Evolutionary conservation across 2,329 filamentous ascomycete genomes (phyloP).

Genomic region (Aspergillaceae sp.): DNA sequence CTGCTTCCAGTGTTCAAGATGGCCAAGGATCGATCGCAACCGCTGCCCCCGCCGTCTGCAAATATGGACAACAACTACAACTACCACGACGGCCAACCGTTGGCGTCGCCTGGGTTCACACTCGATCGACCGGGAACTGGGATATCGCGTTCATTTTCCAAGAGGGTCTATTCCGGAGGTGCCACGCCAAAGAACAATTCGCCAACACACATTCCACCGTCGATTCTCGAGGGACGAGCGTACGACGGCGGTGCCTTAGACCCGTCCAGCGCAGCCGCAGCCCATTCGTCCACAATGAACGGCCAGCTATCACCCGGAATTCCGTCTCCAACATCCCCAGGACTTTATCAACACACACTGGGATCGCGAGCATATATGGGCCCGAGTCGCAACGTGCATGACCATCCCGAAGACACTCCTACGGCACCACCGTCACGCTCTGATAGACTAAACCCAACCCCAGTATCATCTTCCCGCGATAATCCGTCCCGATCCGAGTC

Average conservation of each 20-base stretch:
- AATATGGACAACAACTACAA: constrained; percentile 11
- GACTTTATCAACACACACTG: constrained; percentile 32
- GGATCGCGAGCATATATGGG: constrained; percentile 35
- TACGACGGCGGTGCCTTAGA: constrained; percentile 48
- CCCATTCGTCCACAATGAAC: constrained; percentile 61
- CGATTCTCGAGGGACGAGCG: constrained; percentile 59
- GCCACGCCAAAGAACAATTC: constrained; percentile 67
- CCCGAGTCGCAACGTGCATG: constrained; percentile 23
- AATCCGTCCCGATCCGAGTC: constrained; percentile 25
- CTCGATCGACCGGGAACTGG: constrained; percentile 41
- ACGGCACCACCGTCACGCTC: constrained; percentile 18
- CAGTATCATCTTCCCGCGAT: constrained; percentile 23
- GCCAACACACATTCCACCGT: constrained; percentile 59
- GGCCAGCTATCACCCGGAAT: constrained; percentile 48
- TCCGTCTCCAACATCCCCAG: constrained; percentile 39
- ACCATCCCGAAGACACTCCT: constrained; percentile 31
- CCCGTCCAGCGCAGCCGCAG: constrained; percentile 60
- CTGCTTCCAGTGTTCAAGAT: constrained; percentile 82
- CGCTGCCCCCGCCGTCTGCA: constrained; percentile 56
- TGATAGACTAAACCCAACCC: constrained; percentile 26
- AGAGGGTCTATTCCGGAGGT: constrained; percentile 61
- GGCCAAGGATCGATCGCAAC: constrained; percentile 84
- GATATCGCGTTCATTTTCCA: constrained; percentile 65
- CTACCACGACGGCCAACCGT: constrained; percentile 31
- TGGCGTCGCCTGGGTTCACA: constrained; percentile 23